Evolutionary conservation across 2,329 filamentous ascomycete species (phyloP).

Genomic region (Periconia digitata): DNA sequence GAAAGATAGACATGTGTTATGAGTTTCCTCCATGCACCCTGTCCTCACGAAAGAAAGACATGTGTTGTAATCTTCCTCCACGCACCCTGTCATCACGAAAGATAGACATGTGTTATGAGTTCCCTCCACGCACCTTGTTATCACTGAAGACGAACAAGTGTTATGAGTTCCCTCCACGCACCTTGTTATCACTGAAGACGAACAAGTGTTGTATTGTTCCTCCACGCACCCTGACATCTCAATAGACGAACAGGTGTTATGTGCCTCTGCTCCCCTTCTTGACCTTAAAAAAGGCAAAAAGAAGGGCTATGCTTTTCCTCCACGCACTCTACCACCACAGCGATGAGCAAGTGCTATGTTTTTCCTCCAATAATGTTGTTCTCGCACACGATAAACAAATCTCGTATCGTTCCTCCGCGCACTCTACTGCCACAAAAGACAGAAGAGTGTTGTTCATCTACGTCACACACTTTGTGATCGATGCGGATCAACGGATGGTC

Average conservation of each 20-base stretch:
- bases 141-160: background rate
- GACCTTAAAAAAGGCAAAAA: background rate
- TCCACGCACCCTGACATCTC: background rate
- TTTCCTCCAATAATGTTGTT: too few species aligned
- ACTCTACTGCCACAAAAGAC: background rate
- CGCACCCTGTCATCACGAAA: too few species aligned
- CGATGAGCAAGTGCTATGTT: too few species aligned
- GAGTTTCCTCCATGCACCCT: too few species aligned
- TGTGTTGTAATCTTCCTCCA: too few species aligned
- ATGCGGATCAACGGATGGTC: too few species aligned
- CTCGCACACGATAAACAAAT: background rate
- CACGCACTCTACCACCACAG: background rate
- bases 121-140: too few species aligned
- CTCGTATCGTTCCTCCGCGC: background rate
- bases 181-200: background rate
- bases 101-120: background rate
- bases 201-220: background rate
- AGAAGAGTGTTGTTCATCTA: background rate
- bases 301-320: background rate
- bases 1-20: too few species aligned
- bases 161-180: background rate
- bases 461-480: background rate
- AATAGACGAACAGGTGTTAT: background rate
- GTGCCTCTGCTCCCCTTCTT: background rate
- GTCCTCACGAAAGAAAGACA: too few species aligned